Evolutionary conservation across 2,329 filamentous ascomycete genomes (phyloP).

Genomic region (Penicillium sp.): DNA sequence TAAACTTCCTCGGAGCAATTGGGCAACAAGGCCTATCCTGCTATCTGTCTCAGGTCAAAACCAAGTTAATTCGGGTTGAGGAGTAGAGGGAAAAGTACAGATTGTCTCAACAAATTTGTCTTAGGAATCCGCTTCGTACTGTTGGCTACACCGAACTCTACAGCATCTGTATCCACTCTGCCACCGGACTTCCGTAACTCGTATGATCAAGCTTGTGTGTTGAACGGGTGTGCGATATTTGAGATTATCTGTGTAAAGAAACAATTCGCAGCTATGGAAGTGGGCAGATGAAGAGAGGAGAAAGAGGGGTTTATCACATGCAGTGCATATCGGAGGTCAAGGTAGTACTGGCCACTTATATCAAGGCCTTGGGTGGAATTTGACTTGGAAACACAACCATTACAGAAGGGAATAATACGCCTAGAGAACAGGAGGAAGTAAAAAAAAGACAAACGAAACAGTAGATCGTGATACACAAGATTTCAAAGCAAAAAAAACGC

Average conservation of each 20-base stretch:
- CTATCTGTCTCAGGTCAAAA: not conserved
- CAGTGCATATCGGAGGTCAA: not conserved
- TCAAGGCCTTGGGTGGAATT: not conserved
- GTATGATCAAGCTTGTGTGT: not conserved
- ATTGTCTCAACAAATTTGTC: constrained; percentile 3
- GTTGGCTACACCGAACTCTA: constrained; percentile 1
- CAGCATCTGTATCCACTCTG: constrained; percentile 3
- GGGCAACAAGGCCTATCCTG: not conserved
- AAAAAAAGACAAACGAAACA: constrained; percentile 3
- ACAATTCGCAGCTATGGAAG: not conserved
- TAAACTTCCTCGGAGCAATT: not conserved
- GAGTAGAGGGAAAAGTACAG: not conserved
- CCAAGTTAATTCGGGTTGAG: not conserved
- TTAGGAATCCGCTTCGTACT: constrained; percentile 4
- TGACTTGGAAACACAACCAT: constrained; percentile 1
- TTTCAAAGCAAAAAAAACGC: constrained; percentile 2
- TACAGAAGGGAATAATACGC: not conserved
- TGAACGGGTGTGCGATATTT: not conserved
- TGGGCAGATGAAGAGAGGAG: not conserved
- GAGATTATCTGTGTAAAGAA: not conserved
- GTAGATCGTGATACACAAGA: constrained; percentile 12
- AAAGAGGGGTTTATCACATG: constrained; percentile 8
- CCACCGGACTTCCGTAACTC: not conserved
- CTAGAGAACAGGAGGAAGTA: not conserved
- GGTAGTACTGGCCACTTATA: not conserved